Conservation (phyloP, 768 basidiomycete species). For the Leccinum imitatum region DNA sequence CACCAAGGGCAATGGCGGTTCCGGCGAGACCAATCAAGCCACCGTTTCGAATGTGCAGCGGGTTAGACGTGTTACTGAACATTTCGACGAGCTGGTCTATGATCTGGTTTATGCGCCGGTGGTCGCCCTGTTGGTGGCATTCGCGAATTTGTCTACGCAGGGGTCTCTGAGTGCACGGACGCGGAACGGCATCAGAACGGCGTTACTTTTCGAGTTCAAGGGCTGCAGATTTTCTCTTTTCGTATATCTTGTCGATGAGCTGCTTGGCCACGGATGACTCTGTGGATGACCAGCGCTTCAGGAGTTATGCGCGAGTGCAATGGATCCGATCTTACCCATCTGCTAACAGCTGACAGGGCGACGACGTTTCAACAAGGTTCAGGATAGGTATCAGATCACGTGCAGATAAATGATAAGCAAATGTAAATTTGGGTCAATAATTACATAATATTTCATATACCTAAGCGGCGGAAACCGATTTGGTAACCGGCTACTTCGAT, state of each 20-base stretch:
- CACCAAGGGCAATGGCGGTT: conserved; percentile 93
- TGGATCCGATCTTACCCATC: conserved; percentile 19
- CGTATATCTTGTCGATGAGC: conserved; percentile 90
- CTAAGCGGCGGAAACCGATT: background rate
- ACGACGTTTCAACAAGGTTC: background rate
- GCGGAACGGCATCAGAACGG: background rate
- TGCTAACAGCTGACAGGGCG: background rate
- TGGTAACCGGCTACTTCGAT: background rate
- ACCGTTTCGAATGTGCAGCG: conserved; percentile 88
- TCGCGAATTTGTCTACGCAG: conserved; percentile 75
- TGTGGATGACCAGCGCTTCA: conserved; percentile 27
- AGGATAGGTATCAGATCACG: conserved; percentile 9
- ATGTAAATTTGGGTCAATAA: background rate
- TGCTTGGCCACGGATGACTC: conserved; percentile 77
- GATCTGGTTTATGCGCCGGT: conserved; percentile 78
- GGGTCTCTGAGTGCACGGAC: conserved; percentile 13
- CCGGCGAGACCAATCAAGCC: conserved; percentile 95
- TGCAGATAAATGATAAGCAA: background rate
- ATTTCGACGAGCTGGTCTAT: conserved; percentile 94
- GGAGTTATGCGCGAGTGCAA: background rate
- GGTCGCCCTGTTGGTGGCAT: conserved; percentile 79
- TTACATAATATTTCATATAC: background rate
- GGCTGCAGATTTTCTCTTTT: conserved; percentile 94
- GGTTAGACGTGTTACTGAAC: conserved; percentile 81
- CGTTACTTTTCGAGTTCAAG: conserved; percentile 90